Base-by-base conservation (phyloP, 108 stramenopile genomes). In the Fragilariopsis cylindrus region DNA sequence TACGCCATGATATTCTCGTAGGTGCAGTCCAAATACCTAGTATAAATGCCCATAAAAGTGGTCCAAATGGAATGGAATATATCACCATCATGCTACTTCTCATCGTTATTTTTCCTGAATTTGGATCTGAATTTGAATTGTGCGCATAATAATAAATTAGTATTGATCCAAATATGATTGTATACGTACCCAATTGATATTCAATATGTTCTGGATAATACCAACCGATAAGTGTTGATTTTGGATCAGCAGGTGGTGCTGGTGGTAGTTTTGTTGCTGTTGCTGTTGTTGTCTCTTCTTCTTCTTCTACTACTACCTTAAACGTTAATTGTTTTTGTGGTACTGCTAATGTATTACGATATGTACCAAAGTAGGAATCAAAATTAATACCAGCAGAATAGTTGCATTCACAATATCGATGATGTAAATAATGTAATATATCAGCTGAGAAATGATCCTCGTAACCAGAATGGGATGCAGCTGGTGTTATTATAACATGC, bases 391-490 rank as follows among this genome's bases (percentile, higher is more conserved):
- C 57, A 49, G 43, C 64, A 8, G 73, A 75, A 53, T 80, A 83
- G 57, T 83, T 83, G 78, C 75, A 76, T 49, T 83, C 82, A 64
- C 74, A 76, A 48, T 76, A 71, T n/a, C 74, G 74, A 57, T 83
- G 82, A 57, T 83, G 82, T 55, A 83, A 39, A 53, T 68, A 79
- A 72, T 83, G 79, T 18, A 50, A 21, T 42, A 49, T 30, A 49
- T 68, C 73, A 7, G 76, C 48, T 52, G 39, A 42, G 45, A 74
- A 78, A 60, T 78, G 82, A 44, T 83, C 82, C 57, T 79, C 82
- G 41, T 15, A 79, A 7, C 82, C 82, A 18, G 77, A 78, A 47
- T 83, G 82, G 46, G 50, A 21, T 4, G 74, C 78, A n/a, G 67
- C 78, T 9, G 82, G 82, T 11, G 78, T 50, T 15, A 83, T 39